Evolutionary conservation across 495 filamentous ascomycete genomes (phyloP), one percentile per base, ranked within the genome.

Genomic region (Penicillium maclennaniae): DNA sequence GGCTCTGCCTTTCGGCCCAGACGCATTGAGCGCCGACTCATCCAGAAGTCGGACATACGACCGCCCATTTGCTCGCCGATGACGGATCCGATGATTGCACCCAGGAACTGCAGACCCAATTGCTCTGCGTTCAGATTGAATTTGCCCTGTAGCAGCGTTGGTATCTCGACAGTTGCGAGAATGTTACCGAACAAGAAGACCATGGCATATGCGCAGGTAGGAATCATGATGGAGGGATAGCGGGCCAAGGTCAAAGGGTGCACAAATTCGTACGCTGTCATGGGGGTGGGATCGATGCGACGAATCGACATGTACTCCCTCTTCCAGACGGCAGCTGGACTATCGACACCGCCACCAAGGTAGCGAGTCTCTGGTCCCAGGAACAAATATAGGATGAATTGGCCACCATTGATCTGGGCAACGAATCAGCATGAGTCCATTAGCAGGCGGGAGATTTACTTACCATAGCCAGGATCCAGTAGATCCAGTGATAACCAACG

Each of bases 361-460:
- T 79, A 82, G 40, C 72, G 77, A 14, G 81, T 79, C 59, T 84
- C 81, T 0, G 79, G 75, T 26, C 77, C 75, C n/a, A 83, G 65
- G 70, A 82, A 75, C 27, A 82, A 47, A 46, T 76, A 83, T 31
- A 78, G 50, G 46, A 83, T 65, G 43, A 82, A 73, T 49, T 83
- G 79, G 23, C 62, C 71, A 25, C 67, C 77, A 50, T 82, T 83
- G 52, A 72, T 79, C 73, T 80, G 45, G 14, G 12, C 25, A 16
- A 41, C 23, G 17, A 28, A 27, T 2, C 5, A 20, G 45, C 58
- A 34, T 34, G 31, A 34, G 3, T 14, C 9, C 10, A 12, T 12
- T 14, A 14, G 15, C 8, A 34, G 8, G 0, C 3, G 31, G 31
- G 31, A 14, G 10, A 14, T 14, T 1, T 34, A 50, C 66, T 65